Base-by-base conservation (phyloP, 2,329 filamentous ascomycete genomes). In the Trichoderma koningii region DNA sequence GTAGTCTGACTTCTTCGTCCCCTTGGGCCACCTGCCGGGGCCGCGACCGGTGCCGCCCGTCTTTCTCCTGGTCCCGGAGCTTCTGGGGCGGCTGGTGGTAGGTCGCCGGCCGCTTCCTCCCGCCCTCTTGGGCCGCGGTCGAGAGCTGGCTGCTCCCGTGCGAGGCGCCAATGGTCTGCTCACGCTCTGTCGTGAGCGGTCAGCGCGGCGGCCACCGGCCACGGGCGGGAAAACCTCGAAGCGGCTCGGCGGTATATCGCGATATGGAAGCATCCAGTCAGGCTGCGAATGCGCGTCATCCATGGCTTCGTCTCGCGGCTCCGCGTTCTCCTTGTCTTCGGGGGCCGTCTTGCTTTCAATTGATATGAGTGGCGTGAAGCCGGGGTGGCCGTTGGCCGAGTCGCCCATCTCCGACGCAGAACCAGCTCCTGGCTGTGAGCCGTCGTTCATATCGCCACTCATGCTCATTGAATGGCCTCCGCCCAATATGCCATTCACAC, bases 151-250 rank as follows among this genome's bases (percentile, higher is more conserved):
- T 63, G 71, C 68, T 59, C 71, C 68, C 10, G 76, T 74, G 14
- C 80, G 78, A 3, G 79, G 71, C 3, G 69, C 70, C 7, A 72
- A 63, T 17, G 80, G 75, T 21, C 82, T 77, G 45, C 74, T 73
- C 3, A 80, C 76, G 7, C 75, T 77, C 21, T 76, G 73, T 21
- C 83, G 79, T 12, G 78, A 73, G 17, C 83, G 79, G 51, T 82
- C 82, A 17, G 76, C 73, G 7, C 84, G 80, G 23, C 85, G 81
- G 59, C 79, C 77, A 1, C 77, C 77, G 12, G 78, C 79, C 9
- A 90, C 77, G 0, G 89, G 85, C 9, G 92, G 92, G 71, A 91
- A 94, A 47, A 95, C 86, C 70, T 93, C 89, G 74, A 92, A 96
- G 41, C 91, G 85, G 1, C 82, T 87, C 0, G 87, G 80, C 3